phyloP scores from a whole-genome alignment of 257 asterid species.

The Ballota nigra region DNA sequence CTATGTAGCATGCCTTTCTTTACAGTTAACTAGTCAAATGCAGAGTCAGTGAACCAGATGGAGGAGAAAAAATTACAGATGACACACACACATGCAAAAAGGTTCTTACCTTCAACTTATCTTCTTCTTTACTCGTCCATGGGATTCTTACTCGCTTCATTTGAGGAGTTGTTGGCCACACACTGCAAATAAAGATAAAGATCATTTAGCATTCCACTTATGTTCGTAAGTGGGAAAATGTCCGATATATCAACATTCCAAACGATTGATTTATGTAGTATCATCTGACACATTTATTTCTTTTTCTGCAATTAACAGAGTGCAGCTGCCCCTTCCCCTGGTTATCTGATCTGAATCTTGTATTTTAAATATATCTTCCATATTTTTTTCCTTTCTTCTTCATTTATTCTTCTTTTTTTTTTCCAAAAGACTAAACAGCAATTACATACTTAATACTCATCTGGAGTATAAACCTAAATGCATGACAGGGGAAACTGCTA shows the following conservation, averaged over 20 bases:
- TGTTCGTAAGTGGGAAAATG: neutral
- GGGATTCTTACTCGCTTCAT: conserved; percentile 40
- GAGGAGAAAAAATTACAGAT: neutral
- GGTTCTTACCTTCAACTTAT: conserved; percentile 49
- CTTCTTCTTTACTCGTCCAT: conserved; percentile 67
- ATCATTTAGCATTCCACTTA: neutral
- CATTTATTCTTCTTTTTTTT: neutral
- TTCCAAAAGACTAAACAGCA: neutral
- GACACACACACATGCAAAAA: neutral
- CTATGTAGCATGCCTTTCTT: neutral
- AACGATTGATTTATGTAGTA: conserved; percentile 2
- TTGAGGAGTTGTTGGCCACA: conserved; percentile 32
- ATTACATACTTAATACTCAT: neutral
- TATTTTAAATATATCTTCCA: neutral
- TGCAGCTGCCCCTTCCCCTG: neutral
- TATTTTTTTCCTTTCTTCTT: neutral
- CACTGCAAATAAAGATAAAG: conserved; percentile 40
- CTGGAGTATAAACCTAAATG: neutral
- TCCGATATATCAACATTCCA: neutral
- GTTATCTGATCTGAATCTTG: neutral
- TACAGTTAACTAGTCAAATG: too few species aligned
- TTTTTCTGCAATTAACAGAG: neutral
- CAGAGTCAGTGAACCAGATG: neutral
- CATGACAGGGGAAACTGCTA: neutral
- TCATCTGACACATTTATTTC: neutral